Percentiles rank a stretch among this genome's conserved stretches.
Conservation (phyloP, 768 basidiomycete genomes). For the Chiua virens region DNA sequence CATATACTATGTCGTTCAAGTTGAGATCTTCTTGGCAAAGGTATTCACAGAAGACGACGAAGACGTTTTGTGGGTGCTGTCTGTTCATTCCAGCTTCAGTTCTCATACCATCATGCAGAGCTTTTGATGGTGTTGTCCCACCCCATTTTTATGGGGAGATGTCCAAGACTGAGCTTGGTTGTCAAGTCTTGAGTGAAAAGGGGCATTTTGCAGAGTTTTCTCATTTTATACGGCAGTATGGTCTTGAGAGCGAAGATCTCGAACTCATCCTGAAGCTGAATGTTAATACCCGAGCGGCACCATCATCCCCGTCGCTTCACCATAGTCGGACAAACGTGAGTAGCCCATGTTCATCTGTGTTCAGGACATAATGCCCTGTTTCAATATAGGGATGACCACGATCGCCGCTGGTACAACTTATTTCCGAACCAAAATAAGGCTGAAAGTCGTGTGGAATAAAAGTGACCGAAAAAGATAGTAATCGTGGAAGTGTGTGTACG, state of each 20-base stretch:
- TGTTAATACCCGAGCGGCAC: too few relatives aligned
- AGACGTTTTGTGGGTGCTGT: constrained; percentile 49
- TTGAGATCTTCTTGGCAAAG: constrained; percentile 87
- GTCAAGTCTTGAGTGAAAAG: constrained; percentile 85
- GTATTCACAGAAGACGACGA: constrained; percentile 78
- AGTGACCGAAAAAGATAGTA: constrained; percentile 61
- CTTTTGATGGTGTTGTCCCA: constrained; percentile 85
- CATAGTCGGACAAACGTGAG: constrained; percentile 59
- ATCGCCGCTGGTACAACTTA: constrained; percentile 33
- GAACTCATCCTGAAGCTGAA: constrained; percentile 89
- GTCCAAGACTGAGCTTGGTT: constrained; percentile 94
- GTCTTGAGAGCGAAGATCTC: constrained; percentile 77
- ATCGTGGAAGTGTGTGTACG: constrained; percentile 63
- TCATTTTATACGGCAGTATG: constrained; percentile 85
- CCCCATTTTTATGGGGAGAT: constrained; percentile 98
- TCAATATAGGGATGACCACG: constrained; percentile 30
- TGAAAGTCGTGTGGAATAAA: constrained; percentile 62
- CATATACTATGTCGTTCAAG: constrained; percentile 87
- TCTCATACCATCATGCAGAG: constrained; percentile 36
- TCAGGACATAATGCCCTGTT: constrained; percentile 56
- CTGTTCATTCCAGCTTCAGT: neutral
- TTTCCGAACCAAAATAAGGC: constrained; percentile 44
- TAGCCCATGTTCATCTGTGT: constrained; percentile 63
- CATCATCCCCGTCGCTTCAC: too few relatives aligned
- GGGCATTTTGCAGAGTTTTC: constrained; percentile 91